These are phyloP conservation scores for Rhizoclosmatium hyalinum DNA, from an alignment of 371 early-diverging fungal species.

Conservation along the genomic window DNA sequence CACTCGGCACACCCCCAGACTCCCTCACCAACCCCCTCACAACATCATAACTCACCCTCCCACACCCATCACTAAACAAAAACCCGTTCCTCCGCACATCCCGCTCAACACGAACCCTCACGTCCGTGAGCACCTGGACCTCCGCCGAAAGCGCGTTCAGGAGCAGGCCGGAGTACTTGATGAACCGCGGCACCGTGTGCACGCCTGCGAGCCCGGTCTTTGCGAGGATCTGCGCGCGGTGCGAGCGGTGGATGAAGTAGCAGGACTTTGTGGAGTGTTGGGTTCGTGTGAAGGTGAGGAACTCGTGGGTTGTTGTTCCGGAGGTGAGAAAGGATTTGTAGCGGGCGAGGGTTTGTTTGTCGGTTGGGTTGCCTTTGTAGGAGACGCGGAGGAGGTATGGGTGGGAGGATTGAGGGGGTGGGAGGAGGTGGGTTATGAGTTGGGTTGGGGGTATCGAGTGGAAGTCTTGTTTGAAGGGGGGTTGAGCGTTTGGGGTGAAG, in stretches of 20 bases:
- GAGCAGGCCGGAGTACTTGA: constrained; percentile 33
- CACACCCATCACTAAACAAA: constrained; percentile 33
- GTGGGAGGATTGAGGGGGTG: not conserved
- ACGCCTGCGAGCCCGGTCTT: not conserved
- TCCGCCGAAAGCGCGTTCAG: constrained; percentile 23
- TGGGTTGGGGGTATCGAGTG: not conserved
- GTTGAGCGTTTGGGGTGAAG: not conserved
- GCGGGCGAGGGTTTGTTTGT: too few relatives aligned
- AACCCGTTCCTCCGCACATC: constrained; percentile 24
- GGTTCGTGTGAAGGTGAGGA: constrained; percentile 18
- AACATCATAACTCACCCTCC: constrained; percentile 15
- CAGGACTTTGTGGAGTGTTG: not conserved
- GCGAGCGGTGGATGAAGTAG: not conserved
- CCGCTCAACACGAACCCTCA: constrained; percentile 3
- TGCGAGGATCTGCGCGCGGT: not conserved
- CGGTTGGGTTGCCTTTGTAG: not conserved
- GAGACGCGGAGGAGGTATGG: not conserved
- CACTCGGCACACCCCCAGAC: not conserved
- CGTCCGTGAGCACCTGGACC: not conserved
- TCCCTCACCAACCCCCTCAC: constrained; percentile 3
- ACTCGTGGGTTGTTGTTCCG: constrained; percentile 10
- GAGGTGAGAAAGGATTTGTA: not conserved
- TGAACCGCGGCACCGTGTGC: constrained; percentile 1
- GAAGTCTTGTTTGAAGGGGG: not conserved
- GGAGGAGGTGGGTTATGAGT: not conserved